A percentile compares a stretch with the other conserved stretches of the same genome.
These are phyloP conservation scores for Neonectria neomacrospora DNA, from an alignment of 2,329 filamentous ascomycete species.

Conservation along the genomic window DNA sequence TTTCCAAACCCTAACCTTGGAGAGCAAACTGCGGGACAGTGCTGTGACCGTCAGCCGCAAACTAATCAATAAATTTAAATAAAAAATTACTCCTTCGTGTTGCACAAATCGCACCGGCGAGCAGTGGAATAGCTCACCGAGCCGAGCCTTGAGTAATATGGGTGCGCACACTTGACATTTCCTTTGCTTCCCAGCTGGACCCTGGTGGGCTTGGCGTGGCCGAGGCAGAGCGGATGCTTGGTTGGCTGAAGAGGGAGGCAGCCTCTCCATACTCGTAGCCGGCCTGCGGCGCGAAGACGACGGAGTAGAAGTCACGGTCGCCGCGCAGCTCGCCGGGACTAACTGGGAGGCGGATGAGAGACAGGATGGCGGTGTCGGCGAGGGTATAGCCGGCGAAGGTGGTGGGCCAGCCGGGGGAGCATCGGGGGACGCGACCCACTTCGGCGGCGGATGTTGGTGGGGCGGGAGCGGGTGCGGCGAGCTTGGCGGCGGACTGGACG, in stretches of 20 bases:
- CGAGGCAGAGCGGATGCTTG: constrained; percentile 19
- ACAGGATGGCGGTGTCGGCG: constrained; percentile 46
- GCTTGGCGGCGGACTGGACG: constrained; percentile 22
- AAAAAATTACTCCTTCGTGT: constrained; percentile 36
- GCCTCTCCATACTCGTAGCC: constrained; percentile 45
- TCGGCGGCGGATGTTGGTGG: constrained; percentile 18
- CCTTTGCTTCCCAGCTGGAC: constrained; percentile 23
- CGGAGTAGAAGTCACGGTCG: constrained; percentile 48
- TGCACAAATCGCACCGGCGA: background rate
- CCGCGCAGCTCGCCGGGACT: constrained; percentile 46
- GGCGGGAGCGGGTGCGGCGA: background rate
- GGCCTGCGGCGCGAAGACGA: constrained; percentile 43
- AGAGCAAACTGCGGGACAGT: constrained; percentile 7
- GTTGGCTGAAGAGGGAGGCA: constrained; percentile 24
- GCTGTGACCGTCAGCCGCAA: constrained; percentile 10
- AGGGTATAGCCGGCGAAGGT: constrained; percentile 48
- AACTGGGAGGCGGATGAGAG: constrained; percentile 48
- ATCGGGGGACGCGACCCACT: constrained; percentile 36
- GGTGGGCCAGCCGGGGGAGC: constrained; percentile 30
- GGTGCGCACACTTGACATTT: constrained; percentile 8
- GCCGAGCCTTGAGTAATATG: constrained; percentile 7
- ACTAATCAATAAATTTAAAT: background rate
- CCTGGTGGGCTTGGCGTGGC: constrained; percentile 22
- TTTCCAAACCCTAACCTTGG: constrained; percentile 24
- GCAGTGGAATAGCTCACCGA: background rate